Base-by-base conservation (phyloP, 805 yeast species). In the Lipomyces chichibuensis region DNA sequence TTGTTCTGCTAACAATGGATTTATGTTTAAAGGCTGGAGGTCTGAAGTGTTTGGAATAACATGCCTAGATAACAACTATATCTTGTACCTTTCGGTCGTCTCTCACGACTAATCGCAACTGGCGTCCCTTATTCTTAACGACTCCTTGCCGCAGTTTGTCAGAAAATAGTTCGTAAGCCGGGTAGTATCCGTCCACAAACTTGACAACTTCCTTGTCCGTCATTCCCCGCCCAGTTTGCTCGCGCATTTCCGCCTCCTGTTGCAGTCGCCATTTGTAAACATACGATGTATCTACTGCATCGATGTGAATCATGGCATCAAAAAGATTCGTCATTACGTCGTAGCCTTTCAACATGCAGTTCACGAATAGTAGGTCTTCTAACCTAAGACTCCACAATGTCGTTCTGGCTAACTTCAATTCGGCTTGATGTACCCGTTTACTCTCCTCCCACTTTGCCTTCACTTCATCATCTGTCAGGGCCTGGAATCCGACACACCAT, bases 101-200 rank as follows among this genome's bases (percentile, higher is more conserved):
- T 14, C 29, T 23, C 17, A 65, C 69, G 13, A 57, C 54, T 23
- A 65, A 29, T n/a, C 70, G 32, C 39, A 69, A 37, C 57, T 67
- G 67, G 8, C 59, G 29, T 6, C 83, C 84, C 4, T 72, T 61
- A 1, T 73, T 64, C 1, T 74, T 70, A n/a, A 70, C n/a, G 8
- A 60, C 59, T 5, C 69, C 72, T 17, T 20, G 13, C 27, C 74
- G 60, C 11, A 87, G 77, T 0, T 79, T 75, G 13, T 79, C 78
- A 73, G 85, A 88, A 76, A 90, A 95, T 25, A 93, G 74, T 69
- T 85, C 84, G 73, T 94, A 94, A 49, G 89, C 85, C 0, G 97
- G 97, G 92, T 90, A 89, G 77, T 94, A 94, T 67, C 97, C 83
- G 67, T 88, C 86, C 11, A 94, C 88, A 80, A 95, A 95, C 23